Percentiles rank a stretch among this genome's conserved stretches.
Conservation (phyloP, 2,329 filamentous ascomycete species). For the Colletotrichum limetticola region DNA sequence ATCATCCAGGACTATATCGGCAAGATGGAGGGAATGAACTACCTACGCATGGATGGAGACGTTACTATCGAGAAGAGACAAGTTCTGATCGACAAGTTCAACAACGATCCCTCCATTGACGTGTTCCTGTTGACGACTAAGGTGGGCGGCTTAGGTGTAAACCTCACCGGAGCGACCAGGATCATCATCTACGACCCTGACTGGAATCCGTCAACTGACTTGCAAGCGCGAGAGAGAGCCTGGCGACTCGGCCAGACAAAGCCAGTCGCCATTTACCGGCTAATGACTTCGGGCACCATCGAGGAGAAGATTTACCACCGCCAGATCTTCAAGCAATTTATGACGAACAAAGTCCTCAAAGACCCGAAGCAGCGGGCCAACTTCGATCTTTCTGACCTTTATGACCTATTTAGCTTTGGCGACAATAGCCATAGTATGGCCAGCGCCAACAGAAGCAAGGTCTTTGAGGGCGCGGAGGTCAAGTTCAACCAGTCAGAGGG, state of each 20-base stretch:
- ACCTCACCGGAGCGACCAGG: constrained; percentile 92
- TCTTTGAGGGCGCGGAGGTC: constrained; percentile 91
- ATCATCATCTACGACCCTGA: constrained; percentile 99
- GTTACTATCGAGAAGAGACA: constrained; percentile 92
- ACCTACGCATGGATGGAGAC: constrained; percentile 91
- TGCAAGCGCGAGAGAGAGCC: constrained; percentile 93
- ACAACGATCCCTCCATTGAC: constrained; percentile 80
- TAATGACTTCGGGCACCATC: constrained; percentile 98
- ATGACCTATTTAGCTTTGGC: constrained; percentile 89
- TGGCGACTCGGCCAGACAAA: constrained; percentile 96
- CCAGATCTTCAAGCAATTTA: constrained; percentile 98
- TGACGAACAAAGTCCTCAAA: constrained; percentile 94
- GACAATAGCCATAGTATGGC: constrained; percentile 68
- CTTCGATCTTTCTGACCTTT: constrained; percentile 89
- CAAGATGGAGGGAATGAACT: constrained; percentile 75
- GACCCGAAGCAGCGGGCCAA: constrained; percentile 94
- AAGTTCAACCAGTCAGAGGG: constrained; percentile 42
- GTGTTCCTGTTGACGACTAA: constrained; percentile 96
- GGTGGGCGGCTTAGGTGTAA: constrained; percentile 92
- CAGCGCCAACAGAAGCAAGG: constrained; percentile 82
- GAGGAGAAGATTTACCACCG: constrained; percentile 99
- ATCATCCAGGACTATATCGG: constrained; percentile 87
- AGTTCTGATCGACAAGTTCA: constrained; percentile 91
- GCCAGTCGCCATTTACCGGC: constrained; percentile 93
- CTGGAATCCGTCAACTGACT: constrained; percentile 97